phyloP scores from a whole-genome alignment of 2,329 filamentous ascomycete genomes.

The Chrysoporthe cubensis region DNA sequence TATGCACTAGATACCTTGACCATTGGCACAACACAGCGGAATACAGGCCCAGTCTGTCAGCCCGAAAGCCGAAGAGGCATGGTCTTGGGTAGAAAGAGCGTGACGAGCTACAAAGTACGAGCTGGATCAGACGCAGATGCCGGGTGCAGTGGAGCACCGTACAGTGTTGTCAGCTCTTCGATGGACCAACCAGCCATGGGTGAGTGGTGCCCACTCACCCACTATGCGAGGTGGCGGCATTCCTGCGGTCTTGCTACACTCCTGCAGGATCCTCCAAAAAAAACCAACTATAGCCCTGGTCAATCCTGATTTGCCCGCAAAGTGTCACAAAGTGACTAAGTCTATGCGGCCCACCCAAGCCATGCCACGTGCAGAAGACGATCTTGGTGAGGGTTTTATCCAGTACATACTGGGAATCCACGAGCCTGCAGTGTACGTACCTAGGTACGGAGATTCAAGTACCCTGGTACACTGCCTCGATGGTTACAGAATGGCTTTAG shows the following conservation, averaged over 20 bases:
- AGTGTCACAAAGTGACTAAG: not conserved
- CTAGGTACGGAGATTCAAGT: not conserved
- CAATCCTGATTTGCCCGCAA: not conserved
- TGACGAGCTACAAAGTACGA: no score
- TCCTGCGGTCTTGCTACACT: not conserved
- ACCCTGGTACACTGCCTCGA: not conserved
- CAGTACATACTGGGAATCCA: not conserved
- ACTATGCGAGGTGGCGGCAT: not conserved
- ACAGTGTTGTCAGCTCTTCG: no score
- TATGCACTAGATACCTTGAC: not conserved
- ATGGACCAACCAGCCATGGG: no score
- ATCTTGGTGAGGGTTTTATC: not conserved
- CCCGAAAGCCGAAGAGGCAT: not conserved
- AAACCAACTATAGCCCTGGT: not conserved
- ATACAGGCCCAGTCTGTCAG: not conserved
- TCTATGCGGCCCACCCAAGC: not conserved
- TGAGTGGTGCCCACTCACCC: not conserved
- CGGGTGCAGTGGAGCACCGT: no score
- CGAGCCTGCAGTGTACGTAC: not conserved
- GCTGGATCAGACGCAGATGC: no score
- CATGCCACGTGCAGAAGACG: not conserved
- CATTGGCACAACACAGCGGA: not conserved
- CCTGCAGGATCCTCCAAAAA: not conserved
- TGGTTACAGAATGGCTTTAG: not conserved
- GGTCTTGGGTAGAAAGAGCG: not conserved